These are phyloP conservation scores for Corrigiola litoralis DNA, from an alignment of 179 eudicot species.

Conservation along the genomic window DNA sequence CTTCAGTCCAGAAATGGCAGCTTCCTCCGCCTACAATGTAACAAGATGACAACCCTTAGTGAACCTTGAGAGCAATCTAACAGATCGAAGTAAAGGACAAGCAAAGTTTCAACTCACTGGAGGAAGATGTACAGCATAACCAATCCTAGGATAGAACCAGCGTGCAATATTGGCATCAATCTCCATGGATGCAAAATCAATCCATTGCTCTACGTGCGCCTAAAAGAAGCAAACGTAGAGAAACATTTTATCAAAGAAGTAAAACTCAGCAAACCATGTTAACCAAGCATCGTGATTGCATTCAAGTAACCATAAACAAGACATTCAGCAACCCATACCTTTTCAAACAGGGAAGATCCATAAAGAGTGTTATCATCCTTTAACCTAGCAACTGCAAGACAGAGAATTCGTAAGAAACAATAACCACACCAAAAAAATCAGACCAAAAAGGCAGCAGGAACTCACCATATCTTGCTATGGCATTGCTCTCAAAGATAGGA, in stretches of 20 bases:
- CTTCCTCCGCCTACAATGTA: constrained; percentile 53
- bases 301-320: neutral
- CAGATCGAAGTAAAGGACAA: neutral
- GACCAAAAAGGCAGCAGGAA: neutral
- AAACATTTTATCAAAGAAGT: neutral
- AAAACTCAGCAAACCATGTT: neutral
- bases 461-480: constrained; percentile 73
- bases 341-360: constrained; percentile 49
- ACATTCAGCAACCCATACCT: constrained; percentile 31
- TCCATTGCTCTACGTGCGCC: constrained; percentile 67
- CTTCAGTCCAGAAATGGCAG: constrained; percentile 53
- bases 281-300: neutral
- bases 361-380: constrained; percentile 40
- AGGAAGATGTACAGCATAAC: constrained; percentile 26
- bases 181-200: constrained; percentile 53
- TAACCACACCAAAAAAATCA: neutral
- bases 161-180: constrained; percentile 33
- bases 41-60: neutral
- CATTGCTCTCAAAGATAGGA: constrained; percentile 72
- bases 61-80: neutral
- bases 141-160: constrained; percentile 43
- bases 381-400: constrained; percentile 37
- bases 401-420: neutral
- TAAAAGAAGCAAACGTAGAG: constrained; percentile 5
- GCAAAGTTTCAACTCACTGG: constrained; percentile 18